Evolutionary conservation across 805 yeast species (phyloP).

Genomic region (Cyberlindnera veronae): DNA sequence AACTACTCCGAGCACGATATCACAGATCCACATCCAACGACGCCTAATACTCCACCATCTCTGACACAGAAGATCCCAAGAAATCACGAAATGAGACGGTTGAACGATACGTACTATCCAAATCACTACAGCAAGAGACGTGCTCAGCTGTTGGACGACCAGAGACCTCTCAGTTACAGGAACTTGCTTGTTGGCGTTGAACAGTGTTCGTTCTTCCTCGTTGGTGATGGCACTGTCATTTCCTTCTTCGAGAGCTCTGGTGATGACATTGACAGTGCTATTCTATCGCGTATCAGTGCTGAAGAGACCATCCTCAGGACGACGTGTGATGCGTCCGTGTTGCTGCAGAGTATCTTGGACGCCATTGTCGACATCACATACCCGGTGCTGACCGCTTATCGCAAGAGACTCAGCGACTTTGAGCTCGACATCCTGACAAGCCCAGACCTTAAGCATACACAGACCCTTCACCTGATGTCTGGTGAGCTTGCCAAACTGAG

Average conservation of each 20-base stretch:
- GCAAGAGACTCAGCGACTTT: constrained; percentile 43
- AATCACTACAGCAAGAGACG: constrained; percentile 18
- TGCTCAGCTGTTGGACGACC: constrained; percentile 32
- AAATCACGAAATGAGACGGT: constrained; percentile 29
- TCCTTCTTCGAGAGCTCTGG: constrained; percentile 58
- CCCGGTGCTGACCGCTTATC: constrained; percentile 53
- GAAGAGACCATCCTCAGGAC: constrained; percentile 46
- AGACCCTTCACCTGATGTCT: constrained; percentile 49
- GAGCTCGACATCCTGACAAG: constrained; percentile 48
- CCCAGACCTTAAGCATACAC: constrained; percentile 49
- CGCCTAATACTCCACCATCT: background rate
- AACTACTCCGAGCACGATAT: constrained; percentile 5
- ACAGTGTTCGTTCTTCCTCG: constrained; percentile 50
- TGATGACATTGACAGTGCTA: constrained; percentile 48
- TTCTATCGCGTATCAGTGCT: constrained; percentile 43
- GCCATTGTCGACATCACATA: constrained; percentile 49
- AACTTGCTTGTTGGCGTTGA: constrained; percentile 49
- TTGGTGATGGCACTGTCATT: constrained; percentile 43
- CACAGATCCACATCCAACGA: background rate
- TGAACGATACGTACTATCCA: constrained; percentile 32
- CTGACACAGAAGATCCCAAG: constrained; percentile 19
- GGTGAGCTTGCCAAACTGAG: constrained; percentile 49
- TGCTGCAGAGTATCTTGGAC: constrained; percentile 53
- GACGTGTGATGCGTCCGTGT: constrained; percentile 47
- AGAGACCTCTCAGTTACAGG: constrained; percentile 42